Conservation (phyloP, 2,329 filamentous ascomycete genomes). For the Cercospora citrullina region DNA sequence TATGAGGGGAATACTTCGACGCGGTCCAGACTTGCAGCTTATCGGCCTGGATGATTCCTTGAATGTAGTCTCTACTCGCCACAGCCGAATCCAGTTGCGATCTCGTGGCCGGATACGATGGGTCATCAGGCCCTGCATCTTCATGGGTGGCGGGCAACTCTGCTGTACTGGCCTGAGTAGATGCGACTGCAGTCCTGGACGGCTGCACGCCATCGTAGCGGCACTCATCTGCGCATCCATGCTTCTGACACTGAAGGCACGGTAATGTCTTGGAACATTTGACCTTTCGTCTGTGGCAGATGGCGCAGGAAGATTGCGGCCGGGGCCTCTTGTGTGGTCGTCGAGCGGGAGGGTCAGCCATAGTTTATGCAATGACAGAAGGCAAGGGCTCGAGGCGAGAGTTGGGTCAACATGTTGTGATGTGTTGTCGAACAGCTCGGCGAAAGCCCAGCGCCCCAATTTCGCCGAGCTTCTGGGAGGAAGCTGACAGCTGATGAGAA, state of each 20-base stretch:
- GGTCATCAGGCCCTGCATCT: not conserved
- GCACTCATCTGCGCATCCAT: conserved; percentile 18
- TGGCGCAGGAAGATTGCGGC: conserved; percentile 18
- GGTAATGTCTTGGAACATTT: conserved; percentile 20
- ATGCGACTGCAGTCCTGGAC: not conserved
- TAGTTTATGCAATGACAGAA: not conserved
- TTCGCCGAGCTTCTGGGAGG: conserved; percentile 1
- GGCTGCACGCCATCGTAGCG: conserved; percentile 18
- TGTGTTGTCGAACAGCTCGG: not conserved
- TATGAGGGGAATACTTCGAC: conserved; percentile 10
- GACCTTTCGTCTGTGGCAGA: conserved; percentile 20
- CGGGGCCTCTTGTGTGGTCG: conserved; percentile 19
- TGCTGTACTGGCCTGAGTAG: not conserved
- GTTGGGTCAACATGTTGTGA: not conserved
- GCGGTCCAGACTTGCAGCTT: not conserved
- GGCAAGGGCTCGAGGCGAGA: not conserved
- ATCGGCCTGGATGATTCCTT: not conserved
- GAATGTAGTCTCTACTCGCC: not conserved
- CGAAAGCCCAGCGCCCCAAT: too few relatives aligned
- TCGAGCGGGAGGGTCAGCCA: conserved; percentile 12
- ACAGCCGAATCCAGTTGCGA: not conserved
- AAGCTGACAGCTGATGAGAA: not conserved
- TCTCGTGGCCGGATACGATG: not conserved
- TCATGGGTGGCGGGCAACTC: not conserved
- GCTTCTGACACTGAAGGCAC: conserved; percentile 19